A percentile compares a stretch with the other conserved stretches of the same genome.
phyloP scores from a whole-genome alignment of 768 basidiomycete genomes.

The Boletellus sp. region DNA sequence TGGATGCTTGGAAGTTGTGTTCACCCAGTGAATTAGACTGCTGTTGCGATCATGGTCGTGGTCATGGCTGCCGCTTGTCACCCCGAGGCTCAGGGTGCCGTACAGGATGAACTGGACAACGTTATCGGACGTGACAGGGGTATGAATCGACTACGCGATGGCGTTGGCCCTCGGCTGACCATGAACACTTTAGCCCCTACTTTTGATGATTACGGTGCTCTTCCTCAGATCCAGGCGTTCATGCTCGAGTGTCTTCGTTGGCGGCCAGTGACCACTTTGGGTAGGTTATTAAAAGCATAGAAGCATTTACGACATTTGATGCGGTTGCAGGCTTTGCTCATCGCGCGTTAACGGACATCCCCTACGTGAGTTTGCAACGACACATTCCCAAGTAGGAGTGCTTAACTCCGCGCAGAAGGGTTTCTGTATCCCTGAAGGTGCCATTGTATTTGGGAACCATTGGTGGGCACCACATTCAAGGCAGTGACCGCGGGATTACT shows the following conservation, averaged over 20 bases:
- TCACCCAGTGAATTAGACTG: conserved; percentile 34
- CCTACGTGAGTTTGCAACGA: conserved; percentile 44
- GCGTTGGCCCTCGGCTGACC: neutral
- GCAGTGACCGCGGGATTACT: neutral
- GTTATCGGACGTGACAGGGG: conserved; percentile 45
- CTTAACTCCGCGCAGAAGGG: conserved; percentile 26
- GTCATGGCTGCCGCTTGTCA: conserved; percentile 58
- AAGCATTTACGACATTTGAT: neutral
- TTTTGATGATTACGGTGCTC: conserved; percentile 35
- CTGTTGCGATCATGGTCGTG: conserved; percentile 51
- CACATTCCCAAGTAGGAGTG: neutral
- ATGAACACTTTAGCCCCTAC: conserved; percentile 31
- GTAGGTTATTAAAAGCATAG: conserved; percentile 7
- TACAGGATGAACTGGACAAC: conserved; percentile 53
- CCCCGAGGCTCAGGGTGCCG: conserved; percentile 46
- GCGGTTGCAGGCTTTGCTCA: conserved; percentile 51
- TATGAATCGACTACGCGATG: neutral
- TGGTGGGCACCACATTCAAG: conserved; percentile 21
- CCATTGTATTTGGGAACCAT: conserved; percentile 36
- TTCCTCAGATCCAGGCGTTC: conserved; percentile 40
- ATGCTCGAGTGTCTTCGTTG: conserved; percentile 40
- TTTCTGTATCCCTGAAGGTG: conserved; percentile 35
- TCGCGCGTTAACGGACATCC: conserved; percentile 58
- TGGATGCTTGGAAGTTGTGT: neutral
- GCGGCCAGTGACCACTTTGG: conserved; percentile 37